Conservation (phyloP, 768 basidiomycete genomes). For the Collybiopsis luxurians region DNA sequence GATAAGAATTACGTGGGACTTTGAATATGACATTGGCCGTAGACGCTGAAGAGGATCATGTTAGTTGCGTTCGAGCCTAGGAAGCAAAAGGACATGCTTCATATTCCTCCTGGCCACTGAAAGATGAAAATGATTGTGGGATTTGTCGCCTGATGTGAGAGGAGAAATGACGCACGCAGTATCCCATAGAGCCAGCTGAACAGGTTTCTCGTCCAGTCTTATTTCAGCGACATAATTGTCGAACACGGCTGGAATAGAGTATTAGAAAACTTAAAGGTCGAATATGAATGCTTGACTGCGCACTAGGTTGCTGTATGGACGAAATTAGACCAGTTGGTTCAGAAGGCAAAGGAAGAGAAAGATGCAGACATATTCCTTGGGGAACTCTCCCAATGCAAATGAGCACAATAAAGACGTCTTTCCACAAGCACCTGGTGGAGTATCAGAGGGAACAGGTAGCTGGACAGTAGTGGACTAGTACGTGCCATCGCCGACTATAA, state of each 20-base stretch:
- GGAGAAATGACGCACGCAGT: constrained; percentile 74
- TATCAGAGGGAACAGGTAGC: constrained; percentile 10
- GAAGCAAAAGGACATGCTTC: constrained; percentile 52
- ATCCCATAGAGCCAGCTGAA: constrained; percentile 97
- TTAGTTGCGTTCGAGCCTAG: neutral
- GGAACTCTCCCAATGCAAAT: constrained; percentile 93
- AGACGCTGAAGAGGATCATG: constrained; percentile 55
- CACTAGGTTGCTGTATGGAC: constrained; percentile 54
- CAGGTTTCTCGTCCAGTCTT: constrained; percentile 93
- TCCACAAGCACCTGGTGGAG: constrained; percentile 79
- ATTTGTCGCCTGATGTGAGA: neutral
- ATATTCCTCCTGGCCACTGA: constrained; percentile 97
- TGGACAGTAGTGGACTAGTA: constrained; percentile 17
- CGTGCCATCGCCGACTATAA: constrained; percentile 95
- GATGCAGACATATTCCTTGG: constrained; percentile 86
- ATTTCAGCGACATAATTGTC: constrained; percentile 99
- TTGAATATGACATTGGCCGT: constrained; percentile 95
- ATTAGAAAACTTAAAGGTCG: constrained; percentile 15
- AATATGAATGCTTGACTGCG: constrained; percentile 17
- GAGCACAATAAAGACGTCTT: constrained; percentile 92
- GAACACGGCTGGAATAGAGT: constrained; percentile 70
- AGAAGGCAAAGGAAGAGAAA: constrained; percentile 8
- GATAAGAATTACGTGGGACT: constrained; percentile 98
- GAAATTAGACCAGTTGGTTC: constrained; percentile 10
- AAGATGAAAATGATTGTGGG: neutral